Evolutionary conservation across 208 protist genomes (phyloP), one percentile per base, ranked within the genome.

Genomic region (Porcisia deanei): DNA sequence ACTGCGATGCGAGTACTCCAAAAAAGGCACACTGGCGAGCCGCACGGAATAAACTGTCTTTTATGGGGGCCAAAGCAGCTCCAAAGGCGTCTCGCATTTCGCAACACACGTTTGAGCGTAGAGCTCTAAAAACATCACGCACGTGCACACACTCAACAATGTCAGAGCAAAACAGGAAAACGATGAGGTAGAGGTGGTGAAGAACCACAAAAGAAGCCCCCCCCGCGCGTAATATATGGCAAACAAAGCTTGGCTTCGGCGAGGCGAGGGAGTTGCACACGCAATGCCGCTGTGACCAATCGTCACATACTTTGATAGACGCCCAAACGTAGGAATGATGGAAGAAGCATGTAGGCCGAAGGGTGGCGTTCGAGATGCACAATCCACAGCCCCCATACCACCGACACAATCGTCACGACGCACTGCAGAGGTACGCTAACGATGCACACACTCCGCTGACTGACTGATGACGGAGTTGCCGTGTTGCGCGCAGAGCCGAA

Each of bases 391-490:
- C 80, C 85, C 77, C 80, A 88, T 43, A 86, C 22, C 59, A 91
- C 77, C 0, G 89, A 92, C 10, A 81, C 77, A 0, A 80, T 14
- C 37, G 88, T 90, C 37, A 92, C 63, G 20, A 77, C 55, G 41
- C 85, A 76, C 75, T 95, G 89, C 74, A 91, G 71, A 9, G 83
- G 84, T 20, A 93, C 64, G 58, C 81, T 80, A 45, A 82, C 79
- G 6, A 85, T 49, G 74, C 91, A 95, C 30, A 85, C 86, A 25
- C 77, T 55, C 20, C 41, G 52, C 10, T 73, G 45, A 7, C 79
- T 63, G 63, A 74, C 85, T n/a, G 57, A 47, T 49, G 78, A 37
- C 10, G 39, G 52, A 45, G 45, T 74, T 8, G 71, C 12, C 12
- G 52, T 49, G 55, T 20, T 55, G 66, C 54, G 25, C 41, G 70